These are phyloP conservation scores for Babesia divergens DNA, from an alignment of 169 alveolate genomes.

Conservation along the genomic window DNA sequence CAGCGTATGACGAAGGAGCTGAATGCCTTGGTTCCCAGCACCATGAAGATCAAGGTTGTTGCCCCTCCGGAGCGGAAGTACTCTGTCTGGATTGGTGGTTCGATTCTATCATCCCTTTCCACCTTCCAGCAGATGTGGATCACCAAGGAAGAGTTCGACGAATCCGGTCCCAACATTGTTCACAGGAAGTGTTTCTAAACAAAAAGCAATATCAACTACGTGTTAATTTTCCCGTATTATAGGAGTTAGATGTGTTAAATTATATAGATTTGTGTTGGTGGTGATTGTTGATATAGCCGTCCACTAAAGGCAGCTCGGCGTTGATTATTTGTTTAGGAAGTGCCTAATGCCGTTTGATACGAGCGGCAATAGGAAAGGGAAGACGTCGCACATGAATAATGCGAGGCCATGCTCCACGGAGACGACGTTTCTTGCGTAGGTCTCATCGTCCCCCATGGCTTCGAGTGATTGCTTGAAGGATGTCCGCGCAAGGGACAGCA, in stretches of 20 bases:
- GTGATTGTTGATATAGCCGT: not conserved
- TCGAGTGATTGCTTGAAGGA: constrained; percentile 55
- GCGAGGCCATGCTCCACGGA: constrained; percentile 55
- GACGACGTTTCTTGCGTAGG: constrained; percentile 45
- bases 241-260: not conserved
- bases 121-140: constrained; percentile 98
- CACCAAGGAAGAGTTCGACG: constrained; percentile 97
- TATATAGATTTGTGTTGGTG: not conserved
- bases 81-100: constrained; percentile 99
- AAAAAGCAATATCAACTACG: not conserved
- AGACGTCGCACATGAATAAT: constrained; percentile 53
- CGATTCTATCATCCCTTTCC: constrained; percentile 92
- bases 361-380: constrained; percentile 52
- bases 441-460: constrained; percentile 61
- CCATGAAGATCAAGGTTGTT: constrained; percentile 95
- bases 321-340: not conserved
- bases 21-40: constrained; percentile 93
- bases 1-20: constrained; percentile 97
- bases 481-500: constrained; percentile 20
- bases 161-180: constrained; percentile 95
- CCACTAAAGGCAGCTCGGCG: not conserved
- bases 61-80: constrained; percentile 99
- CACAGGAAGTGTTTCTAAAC: constrained; percentile 95
- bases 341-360: constrained; percentile 10
- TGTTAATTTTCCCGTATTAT: not conserved